A percentile compares a stretch with the other conserved stretches of the same genome.
Evolutionary conservation across 192 early-diverging fungal genomes (phyloP).

Genomic region (Backusella sp.): DNA sequence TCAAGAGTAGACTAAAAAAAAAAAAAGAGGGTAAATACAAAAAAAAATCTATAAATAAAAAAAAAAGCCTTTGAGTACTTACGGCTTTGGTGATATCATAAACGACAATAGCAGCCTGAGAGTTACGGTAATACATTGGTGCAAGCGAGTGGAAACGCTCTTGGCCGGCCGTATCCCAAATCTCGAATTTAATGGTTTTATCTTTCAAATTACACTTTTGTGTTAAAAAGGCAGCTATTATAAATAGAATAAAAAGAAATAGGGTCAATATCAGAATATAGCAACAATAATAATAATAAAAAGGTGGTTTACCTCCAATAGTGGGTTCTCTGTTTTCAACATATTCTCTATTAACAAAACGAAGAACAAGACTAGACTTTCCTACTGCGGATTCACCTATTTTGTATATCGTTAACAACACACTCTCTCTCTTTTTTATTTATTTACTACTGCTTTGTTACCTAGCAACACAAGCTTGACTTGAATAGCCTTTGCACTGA

Average conservation of each 20-base stretch:
- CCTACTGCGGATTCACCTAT: conserved; percentile 94
- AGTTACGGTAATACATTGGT: conserved; percentile 98
- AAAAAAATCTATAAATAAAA: background rate
- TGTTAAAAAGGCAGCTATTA: conserved; percentile 78
- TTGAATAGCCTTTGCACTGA: conserved; percentile 73
- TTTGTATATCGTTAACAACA: background rate
- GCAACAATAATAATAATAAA: background rate
- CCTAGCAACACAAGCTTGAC: conserved; percentile 97
- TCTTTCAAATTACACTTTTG: conserved; percentile 95
- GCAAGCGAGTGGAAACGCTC: conserved; percentile 89
- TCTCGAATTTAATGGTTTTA: conserved; percentile 78
- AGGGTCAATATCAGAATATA: background rate
- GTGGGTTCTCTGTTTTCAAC: conserved; percentile 98
- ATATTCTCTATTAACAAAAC: conserved; percentile 97
- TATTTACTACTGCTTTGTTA: conserved; percentile 12
- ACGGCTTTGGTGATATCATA: conserved; percentile 90
- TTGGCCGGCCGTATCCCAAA: conserved; percentile 95
- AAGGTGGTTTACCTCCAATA: conserved; percentile 69
- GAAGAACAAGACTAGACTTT: conserved; percentile 93
- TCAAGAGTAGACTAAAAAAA: conserved; percentile 73
- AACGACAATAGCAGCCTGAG: conserved; percentile 95
- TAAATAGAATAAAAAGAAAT: background rate
- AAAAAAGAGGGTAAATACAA: background rate
- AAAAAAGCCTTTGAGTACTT: conserved; percentile 19
- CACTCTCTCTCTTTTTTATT: background rate